Evolutionary conservation across 768 basidiomycete genomes (phyloP).

Genomic region (Strobilomyces echinocephalus): DNA sequence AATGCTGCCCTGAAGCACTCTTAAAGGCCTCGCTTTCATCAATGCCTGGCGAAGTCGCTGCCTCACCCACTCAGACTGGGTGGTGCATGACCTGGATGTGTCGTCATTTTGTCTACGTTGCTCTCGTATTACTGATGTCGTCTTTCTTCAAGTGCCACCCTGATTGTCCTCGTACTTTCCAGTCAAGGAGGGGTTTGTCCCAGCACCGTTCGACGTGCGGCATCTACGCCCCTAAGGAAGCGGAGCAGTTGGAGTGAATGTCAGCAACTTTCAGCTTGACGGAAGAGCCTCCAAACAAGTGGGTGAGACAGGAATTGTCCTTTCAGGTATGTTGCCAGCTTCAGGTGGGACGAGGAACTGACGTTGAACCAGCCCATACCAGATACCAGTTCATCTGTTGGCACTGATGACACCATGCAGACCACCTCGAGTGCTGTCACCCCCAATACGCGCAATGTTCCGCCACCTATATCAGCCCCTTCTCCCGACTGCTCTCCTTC

Average conservation of each 20-base stretch:
- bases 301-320: neutral
- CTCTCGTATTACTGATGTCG: neutral
- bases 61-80: too few species aligned
- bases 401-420: neutral
- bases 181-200: neutral
- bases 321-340: neutral
- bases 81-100: too few species aligned
- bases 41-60: too few species aligned
- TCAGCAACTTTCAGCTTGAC: neutral
- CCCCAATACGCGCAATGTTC: neutral
- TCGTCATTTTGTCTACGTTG: too few species aligned
- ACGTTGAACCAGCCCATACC: neutral
- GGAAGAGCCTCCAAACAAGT: neutral
- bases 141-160: neutral
- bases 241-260: neutral
- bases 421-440: too few species aligned
- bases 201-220: neutral
- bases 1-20: too few species aligned
- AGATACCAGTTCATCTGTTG: neutral
- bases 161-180: neutral
- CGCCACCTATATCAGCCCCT: too few species aligned
- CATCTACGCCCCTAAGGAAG: neutral
- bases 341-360: neutral
- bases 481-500: neutral
- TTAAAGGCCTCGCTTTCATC: too few species aligned